Evolutionary conservation across 1,139 yeast species (phyloP), one percentile per base, ranked within the genome.

Genomic region (Hyphopichia khmerensis): DNA sequence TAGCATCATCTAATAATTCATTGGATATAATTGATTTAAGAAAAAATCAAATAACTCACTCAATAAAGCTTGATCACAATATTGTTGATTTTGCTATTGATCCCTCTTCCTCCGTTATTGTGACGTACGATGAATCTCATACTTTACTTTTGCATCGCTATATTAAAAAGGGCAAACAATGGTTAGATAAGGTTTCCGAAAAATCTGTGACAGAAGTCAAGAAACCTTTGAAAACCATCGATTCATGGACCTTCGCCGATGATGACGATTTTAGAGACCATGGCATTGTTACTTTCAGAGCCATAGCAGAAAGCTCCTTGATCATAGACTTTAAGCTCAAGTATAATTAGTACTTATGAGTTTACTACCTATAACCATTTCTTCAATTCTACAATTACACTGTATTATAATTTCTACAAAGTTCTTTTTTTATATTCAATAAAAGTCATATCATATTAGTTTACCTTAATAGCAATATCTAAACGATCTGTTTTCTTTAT

Each of bases 1-100:
- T 53, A 60, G 71, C 57, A 8, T 35, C 45, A 8, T 52, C 63
- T 29, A 41, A 41, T 5, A 43, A 45, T 10, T 45, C 58, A 7
- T 55, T 73, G n/a, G 74, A 77, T 40, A 67, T 84, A n/a, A 69
- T 76, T 55, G 87, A 84, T 57, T 64, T 84, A 46, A 69, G 89
- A 49, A 80, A 80, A 48, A 65, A 65, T 35, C 46, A 56, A 16
- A 48, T 55, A 16, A 56, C 65, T 33, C 65, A 74, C 52, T 46
- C 67, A 38, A 47, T 65, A 26, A 49, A 52, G 36, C 54, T 53
- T 38, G 59, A 43, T 9, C 36, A 47, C 31, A 39, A 48, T 2
- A 40, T 57, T 16, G 32, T 49, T 1, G 66, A 61, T 40, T 62
- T 75, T 32, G 52, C 61, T 4, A 57, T 77, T n/a, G 85, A 80